Conservation (phyloP, 2,329 filamentous ascomycete species). For the Hypoxylon sp. region DNA sequence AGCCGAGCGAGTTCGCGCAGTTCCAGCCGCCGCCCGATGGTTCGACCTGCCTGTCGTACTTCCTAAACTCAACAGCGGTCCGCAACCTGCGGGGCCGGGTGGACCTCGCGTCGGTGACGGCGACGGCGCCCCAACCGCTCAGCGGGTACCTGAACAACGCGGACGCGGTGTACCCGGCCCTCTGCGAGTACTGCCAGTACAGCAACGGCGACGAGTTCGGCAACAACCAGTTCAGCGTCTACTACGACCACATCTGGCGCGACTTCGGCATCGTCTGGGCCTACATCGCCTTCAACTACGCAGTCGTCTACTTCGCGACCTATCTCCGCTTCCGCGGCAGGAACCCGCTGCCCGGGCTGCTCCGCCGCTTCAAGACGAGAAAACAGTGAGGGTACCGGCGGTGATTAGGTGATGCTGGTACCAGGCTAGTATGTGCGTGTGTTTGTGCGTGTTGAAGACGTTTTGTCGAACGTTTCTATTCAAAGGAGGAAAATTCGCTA, state of each 20-base stretch:
- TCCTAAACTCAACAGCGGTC: slow-evolving; percentile 43
- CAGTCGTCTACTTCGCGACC: slow-evolving; percentile 50
- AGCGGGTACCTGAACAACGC: not conserved
- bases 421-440: no score
- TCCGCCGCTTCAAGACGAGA: slow-evolving; percentile 44
- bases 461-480: no score
- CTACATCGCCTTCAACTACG: slow-evolving; percentile 70
- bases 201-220: slow-evolving; percentile 68
- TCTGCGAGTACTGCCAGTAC: slow-evolving; percentile 72
- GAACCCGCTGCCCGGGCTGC: slow-evolving; percentile 48
- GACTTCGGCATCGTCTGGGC: slow-evolving; percentile 71
- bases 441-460: no score
- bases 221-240: slow-evolving; percentile 64
- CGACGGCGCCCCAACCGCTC: not conserved
- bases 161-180: slow-evolving; percentile 45
- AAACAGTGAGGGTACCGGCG: not conserved
- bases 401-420: not conserved
- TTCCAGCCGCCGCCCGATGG: slow-evolving; percentile 66
- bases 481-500: no score
- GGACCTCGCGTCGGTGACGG: no score
- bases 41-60: slow-evolving; percentile 68
- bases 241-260: slow-evolving; percentile 68
- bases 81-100: no score
- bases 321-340: slow-evolving; percentile 51
- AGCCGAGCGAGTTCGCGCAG: slow-evolving; percentile 63